Evolutionary conservation across 2,329 filamentous ascomycete species (phyloP).

Genomic region (Pseudocercospora pini-densiflorae): DNA sequence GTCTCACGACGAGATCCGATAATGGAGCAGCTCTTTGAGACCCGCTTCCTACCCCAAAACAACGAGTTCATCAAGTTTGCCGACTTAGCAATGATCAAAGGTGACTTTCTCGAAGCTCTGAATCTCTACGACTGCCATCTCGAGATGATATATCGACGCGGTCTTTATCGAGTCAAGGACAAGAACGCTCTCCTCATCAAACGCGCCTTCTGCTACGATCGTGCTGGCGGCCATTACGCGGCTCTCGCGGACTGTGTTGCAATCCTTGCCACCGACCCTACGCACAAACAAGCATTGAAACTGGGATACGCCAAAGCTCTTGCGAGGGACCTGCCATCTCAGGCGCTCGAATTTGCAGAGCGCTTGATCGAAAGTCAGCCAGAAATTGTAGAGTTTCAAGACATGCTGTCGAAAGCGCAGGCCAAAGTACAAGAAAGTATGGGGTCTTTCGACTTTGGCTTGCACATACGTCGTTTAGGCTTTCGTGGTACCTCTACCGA

Average conservation of each 20-base stretch:
- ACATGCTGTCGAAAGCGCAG: neutral
- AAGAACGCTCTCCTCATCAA: neutral
- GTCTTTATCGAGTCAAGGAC: neutral
- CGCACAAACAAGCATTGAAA: constrained; percentile 3
- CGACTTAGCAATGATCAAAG: neutral
- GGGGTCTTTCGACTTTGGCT: neutral
- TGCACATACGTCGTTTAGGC: neutral
- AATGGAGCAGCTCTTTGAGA: neutral
- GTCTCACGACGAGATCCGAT: neutral
- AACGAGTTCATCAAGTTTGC: neutral
- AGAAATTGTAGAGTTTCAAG: neutral
- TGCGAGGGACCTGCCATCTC: neutral
- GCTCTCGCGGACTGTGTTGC: neutral
- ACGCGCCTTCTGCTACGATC: constrained; percentile 3
- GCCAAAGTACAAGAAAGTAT: neutral
- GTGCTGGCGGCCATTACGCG: neutral
- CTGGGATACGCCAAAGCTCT: neutral
- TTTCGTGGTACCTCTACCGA: neutral
- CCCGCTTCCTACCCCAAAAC: neutral
- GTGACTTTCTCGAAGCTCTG: constrained; percentile 1
- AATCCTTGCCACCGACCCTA: neutral
- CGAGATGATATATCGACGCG: neutral
- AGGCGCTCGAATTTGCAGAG: neutral
- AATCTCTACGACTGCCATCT: constrained; percentile 4
- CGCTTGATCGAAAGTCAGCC: neutral